phyloP scores from a whole-genome alignment of 2,329 filamentous ascomycete genomes.

The Nectriaceae sp. region DNA sequence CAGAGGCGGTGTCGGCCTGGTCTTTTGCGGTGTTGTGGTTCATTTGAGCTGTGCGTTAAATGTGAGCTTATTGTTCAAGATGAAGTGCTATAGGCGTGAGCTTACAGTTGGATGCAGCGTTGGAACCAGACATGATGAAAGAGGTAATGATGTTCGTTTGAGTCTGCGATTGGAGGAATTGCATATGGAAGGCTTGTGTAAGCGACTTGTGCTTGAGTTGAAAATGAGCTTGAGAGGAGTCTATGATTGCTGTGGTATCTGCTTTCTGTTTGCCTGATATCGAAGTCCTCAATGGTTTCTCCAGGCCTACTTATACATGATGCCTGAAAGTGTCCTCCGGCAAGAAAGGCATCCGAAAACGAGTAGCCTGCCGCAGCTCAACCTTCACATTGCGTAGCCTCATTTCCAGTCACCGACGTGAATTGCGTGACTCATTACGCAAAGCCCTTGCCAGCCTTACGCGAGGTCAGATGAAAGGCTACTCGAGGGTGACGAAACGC shows the following conservation, averaged over 20 bases:
- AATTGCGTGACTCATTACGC: constrained; percentile 30
- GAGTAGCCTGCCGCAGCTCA: too few species aligned
- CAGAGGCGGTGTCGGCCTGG: constrained; percentile 28
- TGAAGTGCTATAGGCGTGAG: too few species aligned
- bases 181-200: background rate
- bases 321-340: constrained; percentile 1
- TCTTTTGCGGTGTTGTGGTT: constrained; percentile 1
- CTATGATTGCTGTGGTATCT: constrained; percentile 1
- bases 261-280: constrained; percentile 13
- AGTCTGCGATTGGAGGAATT: background rate
- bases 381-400: constrained; percentile 12
- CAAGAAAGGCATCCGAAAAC: background rate
- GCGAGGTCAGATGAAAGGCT: constrained; percentile 1
- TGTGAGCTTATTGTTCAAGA: constrained; percentile 7
- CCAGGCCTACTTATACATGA: constrained; percentile 22
- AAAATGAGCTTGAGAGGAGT: background rate
- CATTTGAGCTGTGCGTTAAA: constrained; percentile 8
- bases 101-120: constrained; percentile 19
- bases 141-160: constrained; percentile 7
- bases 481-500: constrained; percentile 6
- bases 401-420: constrained; percentile 2
- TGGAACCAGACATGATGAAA: constrained; percentile 15
- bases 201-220: background rate
- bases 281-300: constrained; percentile 4
- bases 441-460: constrained; percentile 3